phyloP scores from a whole-genome alignment of 225 moss, liverwort and hornwort genomes.

The Pseudoscleropodium purum region DNA sequence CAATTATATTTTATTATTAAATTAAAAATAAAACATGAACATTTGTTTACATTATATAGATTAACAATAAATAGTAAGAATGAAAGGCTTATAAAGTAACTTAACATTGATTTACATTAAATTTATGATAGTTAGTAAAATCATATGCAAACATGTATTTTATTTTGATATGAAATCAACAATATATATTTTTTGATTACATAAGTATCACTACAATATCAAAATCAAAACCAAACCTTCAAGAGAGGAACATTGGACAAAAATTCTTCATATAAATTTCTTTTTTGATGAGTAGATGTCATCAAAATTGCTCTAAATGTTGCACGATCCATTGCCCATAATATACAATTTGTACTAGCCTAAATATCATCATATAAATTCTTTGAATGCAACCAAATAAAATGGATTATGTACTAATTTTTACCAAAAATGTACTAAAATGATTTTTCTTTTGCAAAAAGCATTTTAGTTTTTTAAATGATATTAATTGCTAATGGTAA shows the following conservation, averaged over 20 bases:
- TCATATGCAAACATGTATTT: too few relatives aligned
- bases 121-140: neutral
- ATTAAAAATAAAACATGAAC: neutral
- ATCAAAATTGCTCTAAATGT: conserved; percentile 80
- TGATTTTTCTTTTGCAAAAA: neutral
- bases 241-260: conserved; percentile 69
- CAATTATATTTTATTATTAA: too few relatives aligned
- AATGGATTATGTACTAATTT: too few relatives aligned
- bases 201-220: too few relatives aligned
- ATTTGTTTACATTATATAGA: neutral
- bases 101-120: neutral
- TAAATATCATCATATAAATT: neutral
- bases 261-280: conserved; percentile 76
- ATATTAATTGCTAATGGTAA: too few relatives aligned
- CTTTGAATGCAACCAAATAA: neutral
- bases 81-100: too few relatives aligned
- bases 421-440: too few relatives aligned
- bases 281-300: conserved; percentile 72
- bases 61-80: too few relatives aligned
- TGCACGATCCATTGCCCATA: conserved; percentile 88
- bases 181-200: neutral
- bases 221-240: conserved; percentile 14
- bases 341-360: conserved; percentile 78
- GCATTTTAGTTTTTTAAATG: neutral
- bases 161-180: too few relatives aligned